Percentiles rank a stretch among this genome's conserved stretches.
Conservation (phyloP, 2,329 filamentous ascomycete genomes). For the Neurospora crassa region DNA sequence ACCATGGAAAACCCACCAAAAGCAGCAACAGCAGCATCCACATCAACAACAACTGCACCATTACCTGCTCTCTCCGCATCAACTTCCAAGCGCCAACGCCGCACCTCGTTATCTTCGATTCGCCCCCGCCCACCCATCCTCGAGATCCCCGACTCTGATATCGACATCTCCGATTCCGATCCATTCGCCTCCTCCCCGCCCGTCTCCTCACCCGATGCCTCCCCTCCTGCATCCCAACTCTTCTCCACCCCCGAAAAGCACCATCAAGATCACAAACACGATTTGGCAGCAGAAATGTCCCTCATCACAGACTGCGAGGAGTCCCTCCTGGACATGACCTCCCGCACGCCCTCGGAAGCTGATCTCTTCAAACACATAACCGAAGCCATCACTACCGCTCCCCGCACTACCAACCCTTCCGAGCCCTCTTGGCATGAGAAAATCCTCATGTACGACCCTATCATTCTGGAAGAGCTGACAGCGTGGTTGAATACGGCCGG, state of each 20-base stretch:
- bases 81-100: constrained; percentile 4
- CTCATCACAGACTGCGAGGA: constrained; percentile 15
- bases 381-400: constrained; percentile 40
- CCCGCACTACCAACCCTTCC: constrained; percentile 37
- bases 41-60: neutral
- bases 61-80: neutral
- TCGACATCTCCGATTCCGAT: constrained; percentile 35
- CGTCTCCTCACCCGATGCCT: neutral
- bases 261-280: constrained; percentile 26
- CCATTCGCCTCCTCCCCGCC: constrained; percentile 23
- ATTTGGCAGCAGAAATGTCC: constrained; percentile 25
- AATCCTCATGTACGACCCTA: constrained; percentile 87
- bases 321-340: constrained; percentile 27
- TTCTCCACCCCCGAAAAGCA: constrained; percentile 32
- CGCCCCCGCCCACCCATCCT: constrained; percentile 17
- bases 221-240: neutral
- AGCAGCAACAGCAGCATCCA: neutral
- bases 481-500: constrained; percentile 70
- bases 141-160: constrained; percentile 46
- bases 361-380: constrained; percentile 44
- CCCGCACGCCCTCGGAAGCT: constrained; percentile 30
- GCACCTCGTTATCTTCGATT: constrained; percentile 21
- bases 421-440: constrained; percentile 77
- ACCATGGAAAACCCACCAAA: neutral
- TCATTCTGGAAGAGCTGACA: constrained; percentile 78